phyloP scores from a whole-genome alignment of 345 rosid genomes.

The thale cress (Arabidopsis thaliana) region DNA sequence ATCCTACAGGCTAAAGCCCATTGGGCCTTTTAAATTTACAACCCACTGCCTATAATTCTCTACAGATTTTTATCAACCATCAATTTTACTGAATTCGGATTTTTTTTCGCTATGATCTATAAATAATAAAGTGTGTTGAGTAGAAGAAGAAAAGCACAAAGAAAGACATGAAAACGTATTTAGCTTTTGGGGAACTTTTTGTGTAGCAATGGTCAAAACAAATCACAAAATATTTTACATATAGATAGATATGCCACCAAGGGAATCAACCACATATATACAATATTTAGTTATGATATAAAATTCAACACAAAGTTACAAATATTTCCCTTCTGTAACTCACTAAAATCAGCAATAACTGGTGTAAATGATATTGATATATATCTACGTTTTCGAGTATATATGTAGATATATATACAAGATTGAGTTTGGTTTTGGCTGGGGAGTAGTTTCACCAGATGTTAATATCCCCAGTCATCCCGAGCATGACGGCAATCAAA shows the following conservation, averaged over 20 bases:
- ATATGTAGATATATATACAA: constrained; percentile 7
- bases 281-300: neutral
- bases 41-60: neutral
- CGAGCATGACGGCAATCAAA: constrained; percentile 61
- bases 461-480: constrained; percentile 57
- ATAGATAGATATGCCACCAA: constrained; percentile 24
- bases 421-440: neutral
- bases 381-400: constrained; percentile 10
- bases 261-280: constrained; percentile 23
- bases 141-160: neutral
- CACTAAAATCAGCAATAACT: neutral
- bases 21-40: constrained; percentile 17
- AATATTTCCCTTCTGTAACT: neutral
- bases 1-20: constrained; percentile 14
- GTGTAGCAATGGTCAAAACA: neutral
- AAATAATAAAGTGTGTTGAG: neutral
- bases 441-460: constrained; percentile 50
- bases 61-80: no score
- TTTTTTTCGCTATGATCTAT: no score
- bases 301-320: constrained; percentile 4
- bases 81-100: no score
- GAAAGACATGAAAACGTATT: constrained; percentile 3
- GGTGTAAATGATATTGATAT: neutral
- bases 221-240: constrained; percentile 16
- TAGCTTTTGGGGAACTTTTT: neutral